Conservation (phyloP, 805 yeast species). For the Ogataea thermomethanolica region DNA sequence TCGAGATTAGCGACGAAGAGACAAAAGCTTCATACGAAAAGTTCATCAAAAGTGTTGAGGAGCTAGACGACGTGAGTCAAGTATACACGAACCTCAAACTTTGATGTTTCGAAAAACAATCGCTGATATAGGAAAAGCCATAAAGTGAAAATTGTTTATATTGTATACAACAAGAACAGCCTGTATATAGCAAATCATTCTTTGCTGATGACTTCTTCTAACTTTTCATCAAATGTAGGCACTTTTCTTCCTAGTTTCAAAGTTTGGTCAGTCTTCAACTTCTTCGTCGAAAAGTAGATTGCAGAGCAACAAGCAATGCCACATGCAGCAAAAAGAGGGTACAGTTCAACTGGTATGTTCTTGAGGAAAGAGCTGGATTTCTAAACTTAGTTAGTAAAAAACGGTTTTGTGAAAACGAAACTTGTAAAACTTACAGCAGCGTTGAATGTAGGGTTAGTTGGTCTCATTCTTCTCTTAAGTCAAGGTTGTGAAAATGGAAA, state of each 20-base stretch:
- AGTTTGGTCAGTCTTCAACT: slow-evolving; percentile 45
- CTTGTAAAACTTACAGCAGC: slow-evolving; percentile 39
- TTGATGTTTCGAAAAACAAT: not conserved
- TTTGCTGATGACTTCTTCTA: slow-evolving; percentile 34
- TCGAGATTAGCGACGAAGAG: slow-evolving; percentile 52
- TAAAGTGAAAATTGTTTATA: slow-evolving; percentile 1
- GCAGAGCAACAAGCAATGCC: slow-evolving; percentile 50
- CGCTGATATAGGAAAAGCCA: not conserved
- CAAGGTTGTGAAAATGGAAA: not conserved
- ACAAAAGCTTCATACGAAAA: slow-evolving; percentile 49
- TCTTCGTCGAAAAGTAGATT: slow-evolving; percentile 49
- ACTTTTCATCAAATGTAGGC: slow-evolving; percentile 40
- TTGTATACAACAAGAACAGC: slow-evolving; percentile 2
- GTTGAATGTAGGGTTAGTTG: slow-evolving; percentile 43
- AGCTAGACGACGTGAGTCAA: slow-evolving; percentile 79
- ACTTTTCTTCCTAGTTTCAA: slow-evolving; percentile 47
- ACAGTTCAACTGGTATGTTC: slow-evolving; percentile 50
- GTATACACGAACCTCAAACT: slow-evolving; percentile 66
- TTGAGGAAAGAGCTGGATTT: slow-evolving; percentile 17
- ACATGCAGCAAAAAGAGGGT: slow-evolving; percentile 56
- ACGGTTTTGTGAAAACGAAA: not conserved
- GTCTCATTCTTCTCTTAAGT: slow-evolving; percentile 41
- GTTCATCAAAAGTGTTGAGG: slow-evolving; percentile 61
- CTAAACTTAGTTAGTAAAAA: slow-evolving; percentile 2
- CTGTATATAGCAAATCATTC: slow-evolving; percentile 17